Conservation (phyloP, 129 eudicot species). For the Smallanthus sonchifolius region DNA sequence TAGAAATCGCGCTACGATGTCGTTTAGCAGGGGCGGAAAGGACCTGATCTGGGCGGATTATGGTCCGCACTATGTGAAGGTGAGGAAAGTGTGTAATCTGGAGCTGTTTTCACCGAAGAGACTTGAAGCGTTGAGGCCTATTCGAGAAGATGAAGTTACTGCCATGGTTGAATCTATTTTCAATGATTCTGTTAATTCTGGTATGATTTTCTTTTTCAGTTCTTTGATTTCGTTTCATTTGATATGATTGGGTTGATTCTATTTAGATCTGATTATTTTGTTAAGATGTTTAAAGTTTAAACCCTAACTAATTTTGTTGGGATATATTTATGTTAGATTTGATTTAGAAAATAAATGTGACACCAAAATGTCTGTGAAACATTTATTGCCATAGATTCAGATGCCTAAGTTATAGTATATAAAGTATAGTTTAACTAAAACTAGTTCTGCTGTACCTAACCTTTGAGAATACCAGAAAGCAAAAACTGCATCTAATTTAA, state of each 20-base stretch:
- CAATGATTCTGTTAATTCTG: constrained; percentile 44
- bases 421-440: too few species aligned
- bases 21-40: constrained; percentile 73
- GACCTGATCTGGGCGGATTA: constrained; percentile 95
- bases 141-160: constrained; percentile 87
- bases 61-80: constrained; percentile 93
- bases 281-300: too few species aligned
- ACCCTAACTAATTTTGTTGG: too few species aligned
- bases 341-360: background rate
- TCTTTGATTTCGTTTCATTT: background rate
- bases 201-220: constrained; percentile 18
- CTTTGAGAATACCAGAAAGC: too few species aligned
- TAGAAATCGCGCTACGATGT: constrained; percentile 48
- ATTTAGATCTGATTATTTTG: background rate
- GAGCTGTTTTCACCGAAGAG: constrained; percentile 82
- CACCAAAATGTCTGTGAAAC: background rate
- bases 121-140: constrained; percentile 75
- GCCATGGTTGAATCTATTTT: constrained; percentile 82
- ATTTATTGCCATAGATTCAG: background rate
- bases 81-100: constrained; percentile 71
- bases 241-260: background rate
- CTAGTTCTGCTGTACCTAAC: too few species aligned
- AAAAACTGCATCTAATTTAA: too few species aligned
- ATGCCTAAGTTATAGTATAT: background rate
- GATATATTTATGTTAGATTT: background rate